Conservation (phyloP, 805 yeast genomes). For the Candida endomychidarum region DNA sequence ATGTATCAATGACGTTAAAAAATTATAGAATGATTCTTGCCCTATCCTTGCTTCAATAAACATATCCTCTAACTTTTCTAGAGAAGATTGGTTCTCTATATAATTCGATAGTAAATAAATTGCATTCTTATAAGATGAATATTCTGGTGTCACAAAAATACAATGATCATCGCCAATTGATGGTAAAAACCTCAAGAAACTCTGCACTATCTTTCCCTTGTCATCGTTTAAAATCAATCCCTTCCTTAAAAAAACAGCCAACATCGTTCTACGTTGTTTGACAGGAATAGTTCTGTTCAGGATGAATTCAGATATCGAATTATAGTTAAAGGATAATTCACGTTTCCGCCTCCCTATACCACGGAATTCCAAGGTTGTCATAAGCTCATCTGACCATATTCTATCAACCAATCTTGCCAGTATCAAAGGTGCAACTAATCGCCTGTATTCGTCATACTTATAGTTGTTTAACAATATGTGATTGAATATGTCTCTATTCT, state of each 20-base stretch:
- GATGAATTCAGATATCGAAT: constrained; percentile 18
- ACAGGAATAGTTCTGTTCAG: constrained; percentile 12
- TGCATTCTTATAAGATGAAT: constrained; percentile 20
- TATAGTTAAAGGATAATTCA: constrained; percentile 9
- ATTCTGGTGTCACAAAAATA: constrained; percentile 17
- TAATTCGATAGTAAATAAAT: constrained; percentile 8
- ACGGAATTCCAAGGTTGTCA: constrained; percentile 24
- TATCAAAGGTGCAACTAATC: constrained; percentile 20
- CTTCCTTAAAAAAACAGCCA: constrained; percentile 17
- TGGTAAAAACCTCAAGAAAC: constrained; percentile 19
- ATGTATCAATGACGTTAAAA: constrained; percentile 12
- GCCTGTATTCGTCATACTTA: constrained; percentile 23
- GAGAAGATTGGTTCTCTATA: neutral
- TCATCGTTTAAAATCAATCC: constrained; percentile 17
- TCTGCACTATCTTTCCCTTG: constrained; percentile 14
- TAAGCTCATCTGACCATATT: constrained; percentile 25
- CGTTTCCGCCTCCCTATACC: neutral
- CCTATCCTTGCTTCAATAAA: neutral
- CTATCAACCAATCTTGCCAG: neutral
- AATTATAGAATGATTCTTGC: constrained; percentile 2
- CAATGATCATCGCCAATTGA: constrained; percentile 22
- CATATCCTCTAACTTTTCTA: neutral
- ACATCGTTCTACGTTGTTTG: constrained; percentile 21
- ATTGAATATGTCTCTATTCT: constrained; percentile 21
- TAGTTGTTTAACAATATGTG: constrained; percentile 29